Percentiles rank a stretch among this genome's conserved stretches.
These are phyloP conservation scores for Apiotrichum akiyoshidainum DNA, from an alignment of 1,284 basidiomycete species.

Conservation along the genomic window DNA sequence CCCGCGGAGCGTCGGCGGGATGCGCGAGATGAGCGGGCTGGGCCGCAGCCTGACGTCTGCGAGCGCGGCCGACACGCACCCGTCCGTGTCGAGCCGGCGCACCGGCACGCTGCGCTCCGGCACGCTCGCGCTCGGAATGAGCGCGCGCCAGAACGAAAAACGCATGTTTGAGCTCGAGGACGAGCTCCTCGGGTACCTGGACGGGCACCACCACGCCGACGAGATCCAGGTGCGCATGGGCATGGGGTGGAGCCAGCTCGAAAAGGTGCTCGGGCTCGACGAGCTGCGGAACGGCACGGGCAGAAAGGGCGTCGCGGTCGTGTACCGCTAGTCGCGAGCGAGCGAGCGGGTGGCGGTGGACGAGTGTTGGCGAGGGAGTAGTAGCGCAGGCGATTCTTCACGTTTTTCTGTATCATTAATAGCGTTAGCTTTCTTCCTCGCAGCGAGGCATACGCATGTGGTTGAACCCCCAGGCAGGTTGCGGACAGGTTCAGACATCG, in stretches of 20 bases:
- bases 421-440: not conserved
- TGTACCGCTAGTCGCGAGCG: slow-evolving; percentile 26
- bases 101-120: slow-evolving; percentile 15
- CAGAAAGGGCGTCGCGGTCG: slow-evolving; percentile 38
- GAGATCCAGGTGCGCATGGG: slow-evolving; percentile 80
- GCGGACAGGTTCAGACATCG: too few species aligned
- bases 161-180: slow-evolving; percentile 31
- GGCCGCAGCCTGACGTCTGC: slow-evolving; percentile 6
- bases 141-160: slow-evolving; percentile 6
- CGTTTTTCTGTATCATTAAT: not conserved
- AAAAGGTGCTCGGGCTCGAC: slow-evolving; percentile 62
- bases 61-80: slow-evolving; percentile 21
- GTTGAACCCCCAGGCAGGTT: too few species aligned
- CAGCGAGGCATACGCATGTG: not conserved
- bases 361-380: too few species aligned
- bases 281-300: slow-evolving; percentile 34
- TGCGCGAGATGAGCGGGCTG: slow-evolving; percentile 4
- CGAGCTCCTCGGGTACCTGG: slow-evolving; percentile 64
- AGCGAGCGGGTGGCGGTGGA: too few species aligned
- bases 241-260: slow-evolving; percentile 76
- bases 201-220: slow-evolving; percentile 87
- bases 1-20: not conserved
- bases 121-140: slow-evolving; percentile 2
- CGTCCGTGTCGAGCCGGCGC: slow-evolving; percentile 13
- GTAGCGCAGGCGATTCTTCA: not conserved